These are phyloP conservation scores for Tuber brumale DNA, from an alignment of 495 filamentous ascomycete genomes.

Conservation along the genomic window DNA sequence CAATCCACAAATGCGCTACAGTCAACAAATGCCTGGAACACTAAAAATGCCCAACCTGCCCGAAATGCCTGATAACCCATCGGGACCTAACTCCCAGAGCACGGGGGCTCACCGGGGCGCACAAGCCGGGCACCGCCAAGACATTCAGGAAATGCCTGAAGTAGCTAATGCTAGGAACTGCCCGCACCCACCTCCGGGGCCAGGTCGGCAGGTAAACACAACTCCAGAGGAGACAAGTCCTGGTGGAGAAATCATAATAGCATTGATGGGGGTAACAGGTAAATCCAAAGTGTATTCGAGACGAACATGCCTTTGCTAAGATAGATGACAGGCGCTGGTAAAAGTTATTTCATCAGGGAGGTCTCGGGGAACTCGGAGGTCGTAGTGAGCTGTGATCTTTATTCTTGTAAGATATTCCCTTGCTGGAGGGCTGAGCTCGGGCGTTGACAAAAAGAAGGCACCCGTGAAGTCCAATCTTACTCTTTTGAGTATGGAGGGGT, in stretches of 20 bases:
- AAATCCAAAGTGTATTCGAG: background rate
- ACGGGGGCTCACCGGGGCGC: too few species aligned
- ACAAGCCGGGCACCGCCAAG: fast-evolving
- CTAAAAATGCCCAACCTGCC: too few species aligned
- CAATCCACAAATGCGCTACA: too few species aligned
- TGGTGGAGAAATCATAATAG: slow-evolving; percentile 27
- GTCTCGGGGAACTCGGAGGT: slow-evolving; percentile 27
- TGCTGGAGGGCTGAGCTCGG: background rate
- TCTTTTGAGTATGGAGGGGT: slow-evolving; percentile 20
- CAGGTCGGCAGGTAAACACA: background rate
- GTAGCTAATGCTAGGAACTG: background rate
- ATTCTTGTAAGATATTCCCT: slow-evolving; percentile 23
- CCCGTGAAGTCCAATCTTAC: slow-evolving; percentile 19
- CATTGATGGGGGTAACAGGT: slow-evolving; percentile 47
- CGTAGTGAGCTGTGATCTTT: slow-evolving; percentile 25
- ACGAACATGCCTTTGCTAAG: background rate
- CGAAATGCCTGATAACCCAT: too few species aligned
- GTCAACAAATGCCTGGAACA: too few species aligned
- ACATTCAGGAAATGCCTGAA: background rate
- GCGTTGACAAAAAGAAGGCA: slow-evolving; percentile 20
- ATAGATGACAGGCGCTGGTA: slow-evolving; percentile 40
- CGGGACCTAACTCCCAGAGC: too few species aligned
- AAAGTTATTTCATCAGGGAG: slow-evolving; percentile 45
- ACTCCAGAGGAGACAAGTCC: fast-evolving
- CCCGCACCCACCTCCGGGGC: background rate